Percentiles rank a stretch among this genome's conserved stretches.
Evolutionary conservation across 306 rosid genomes (phyloP).

Genomic region (Medicago lupulina): DNA sequence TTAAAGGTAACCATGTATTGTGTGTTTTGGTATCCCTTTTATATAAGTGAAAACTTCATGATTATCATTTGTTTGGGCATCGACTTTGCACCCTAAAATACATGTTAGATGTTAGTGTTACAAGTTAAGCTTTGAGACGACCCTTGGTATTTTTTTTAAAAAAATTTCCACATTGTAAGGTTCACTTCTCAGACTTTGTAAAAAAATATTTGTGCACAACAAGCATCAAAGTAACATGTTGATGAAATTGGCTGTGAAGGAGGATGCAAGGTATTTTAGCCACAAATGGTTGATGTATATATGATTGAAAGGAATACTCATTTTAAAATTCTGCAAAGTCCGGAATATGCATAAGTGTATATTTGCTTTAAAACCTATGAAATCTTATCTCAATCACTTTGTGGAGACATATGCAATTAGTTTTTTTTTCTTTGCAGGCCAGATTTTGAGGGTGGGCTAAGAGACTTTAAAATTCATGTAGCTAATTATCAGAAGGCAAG

Average conservation of each 20-base stretch:
- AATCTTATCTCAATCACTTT: slow-evolving; percentile 37
- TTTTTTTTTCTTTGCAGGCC: slow-evolving; percentile 66
- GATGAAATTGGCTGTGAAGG: slow-evolving; percentile 98
- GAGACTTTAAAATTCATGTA: slow-evolving; percentile 85
- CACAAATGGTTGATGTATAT: slow-evolving; percentile 60
- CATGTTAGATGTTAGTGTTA: too few relatives aligned
- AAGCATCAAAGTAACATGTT: slow-evolving; percentile 84
- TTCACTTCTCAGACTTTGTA: too few relatives aligned
- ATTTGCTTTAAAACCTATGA: slow-evolving; percentile 43
- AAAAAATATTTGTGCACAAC: too few relatives aligned
- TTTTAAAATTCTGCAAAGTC: slow-evolving; percentile 95
- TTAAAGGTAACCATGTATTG: too few relatives aligned
- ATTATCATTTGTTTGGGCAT: too few relatives aligned
- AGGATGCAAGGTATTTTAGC: slow-evolving; percentile 84
- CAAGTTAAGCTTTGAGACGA: too few relatives aligned
- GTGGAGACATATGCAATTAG: slow-evolving; percentile 33
- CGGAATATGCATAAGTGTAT: slow-evolving; percentile 96
- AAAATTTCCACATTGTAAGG: too few relatives aligned
- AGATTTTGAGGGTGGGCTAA: slow-evolving; percentile 89
- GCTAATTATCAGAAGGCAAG: slow-evolving; percentile 83
- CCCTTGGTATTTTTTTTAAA: too few relatives aligned
- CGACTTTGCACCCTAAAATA: too few relatives aligned
- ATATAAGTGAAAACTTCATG: too few relatives aligned
- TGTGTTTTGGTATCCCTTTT: too few relatives aligned
- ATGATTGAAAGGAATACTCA: slow-evolving; percentile 95